Evolutionary conservation across 2,329 filamentous ascomycete genomes (phyloP).

Genomic region (Exophiala aquamarina): DNA sequence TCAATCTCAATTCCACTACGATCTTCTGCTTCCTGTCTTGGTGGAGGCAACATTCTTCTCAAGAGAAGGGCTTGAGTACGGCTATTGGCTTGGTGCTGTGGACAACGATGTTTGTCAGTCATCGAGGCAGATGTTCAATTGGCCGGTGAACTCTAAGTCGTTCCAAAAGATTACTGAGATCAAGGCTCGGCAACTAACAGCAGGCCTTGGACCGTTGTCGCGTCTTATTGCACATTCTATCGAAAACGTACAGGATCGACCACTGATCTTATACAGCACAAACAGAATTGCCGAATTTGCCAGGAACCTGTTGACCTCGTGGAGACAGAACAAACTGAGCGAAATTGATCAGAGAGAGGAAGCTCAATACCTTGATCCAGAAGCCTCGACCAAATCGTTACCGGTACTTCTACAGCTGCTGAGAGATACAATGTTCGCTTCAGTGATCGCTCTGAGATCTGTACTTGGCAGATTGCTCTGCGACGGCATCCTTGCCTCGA

Average conservation of each 20-base stretch:
- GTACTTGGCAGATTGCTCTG: slow-evolving; percentile 66
- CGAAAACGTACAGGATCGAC: slow-evolving; percentile 54
- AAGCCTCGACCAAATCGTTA: slow-evolving; percentile 66
- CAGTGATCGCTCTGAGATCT: slow-evolving; percentile 72
- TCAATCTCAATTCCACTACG: slow-evolving; percentile 62
- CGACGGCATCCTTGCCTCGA: slow-evolving; percentile 55
- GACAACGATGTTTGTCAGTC: slow-evolving; percentile 64
- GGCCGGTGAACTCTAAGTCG: slow-evolving; percentile 60
- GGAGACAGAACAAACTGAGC: slow-evolving; percentile 73
- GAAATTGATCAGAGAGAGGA: slow-evolving; percentile 70
- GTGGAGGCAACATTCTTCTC: slow-evolving; percentile 68
- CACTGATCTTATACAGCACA: slow-evolving; percentile 42
- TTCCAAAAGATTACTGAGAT: slow-evolving; percentile 59
- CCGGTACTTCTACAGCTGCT: slow-evolving; percentile 74
- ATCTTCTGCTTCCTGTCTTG: slow-evolving; percentile 68
- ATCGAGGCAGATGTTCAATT: slow-evolving; percentile 59
- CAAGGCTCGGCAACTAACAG: slow-evolving; percentile 57
- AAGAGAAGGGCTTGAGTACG: slow-evolving; percentile 71
- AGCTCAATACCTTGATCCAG: slow-evolving; percentile 59
- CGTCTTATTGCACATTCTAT: slow-evolving; percentile 62
- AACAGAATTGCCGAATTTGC: slow-evolving; percentile 69
- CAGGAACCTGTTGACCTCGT: slow-evolving; percentile 65
- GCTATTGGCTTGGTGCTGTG: slow-evolving; percentile 71
- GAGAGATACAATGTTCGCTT: slow-evolving; percentile 72
- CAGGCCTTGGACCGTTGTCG: slow-evolving; percentile 63